A percentile compares a stretch with the other conserved stretches of the same genome.
Evolutionary conservation across 495 filamentous ascomycete species (phyloP).

Genomic region (Haplographium delicatum): DNA sequence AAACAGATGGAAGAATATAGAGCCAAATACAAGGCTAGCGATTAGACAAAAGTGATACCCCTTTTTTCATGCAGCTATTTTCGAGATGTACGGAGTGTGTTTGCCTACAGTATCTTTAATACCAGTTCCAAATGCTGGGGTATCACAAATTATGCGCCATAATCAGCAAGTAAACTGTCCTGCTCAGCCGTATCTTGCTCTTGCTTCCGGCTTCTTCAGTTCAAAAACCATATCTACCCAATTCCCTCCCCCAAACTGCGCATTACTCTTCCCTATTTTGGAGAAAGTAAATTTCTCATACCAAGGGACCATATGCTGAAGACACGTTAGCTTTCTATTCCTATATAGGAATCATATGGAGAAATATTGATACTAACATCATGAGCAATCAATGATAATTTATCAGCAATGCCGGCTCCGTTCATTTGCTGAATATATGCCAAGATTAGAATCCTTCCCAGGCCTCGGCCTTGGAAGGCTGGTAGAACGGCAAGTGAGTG

Average conservation of each 20-base stretch:
- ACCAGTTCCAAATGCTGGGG: too few relatives aligned
- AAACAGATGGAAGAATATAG: conserved; percentile 73
- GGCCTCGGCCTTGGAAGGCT: conserved; percentile 63
- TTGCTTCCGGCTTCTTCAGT: conserved; percentile 15
- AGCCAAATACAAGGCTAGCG: conserved; percentile 60
- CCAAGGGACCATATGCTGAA: conserved; percentile 52
- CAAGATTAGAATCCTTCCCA: conserved; percentile 72
- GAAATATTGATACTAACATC: conserved; percentile 39
- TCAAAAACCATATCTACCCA: conserved; percentile 65
- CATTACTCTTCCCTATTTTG: conserved; percentile 58
- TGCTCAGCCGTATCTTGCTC: conserved; percentile 20
- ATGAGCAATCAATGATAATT: conserved; percentile 73
- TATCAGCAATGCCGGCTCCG: conserved; percentile 59
- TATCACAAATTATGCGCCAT: conserved; percentile 16
- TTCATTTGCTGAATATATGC: conserved; percentile 64
- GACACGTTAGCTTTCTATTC: conserved; percentile 5
- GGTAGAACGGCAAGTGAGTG: conserved; percentile 80
- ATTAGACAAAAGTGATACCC: conserved; percentile 34
- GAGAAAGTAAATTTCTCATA: conserved; percentile 75
- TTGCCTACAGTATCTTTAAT: too few relatives aligned
- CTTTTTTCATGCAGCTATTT: too few relatives aligned
- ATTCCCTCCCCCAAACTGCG: conserved; percentile 66
- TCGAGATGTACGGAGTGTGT: too few relatives aligned
- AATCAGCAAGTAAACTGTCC: neutral
- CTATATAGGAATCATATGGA: neutral